Evolutionary conservation across 116 monocot genomes (phyloP).

Genomic region (Papilionanthe hybrid): DNA sequence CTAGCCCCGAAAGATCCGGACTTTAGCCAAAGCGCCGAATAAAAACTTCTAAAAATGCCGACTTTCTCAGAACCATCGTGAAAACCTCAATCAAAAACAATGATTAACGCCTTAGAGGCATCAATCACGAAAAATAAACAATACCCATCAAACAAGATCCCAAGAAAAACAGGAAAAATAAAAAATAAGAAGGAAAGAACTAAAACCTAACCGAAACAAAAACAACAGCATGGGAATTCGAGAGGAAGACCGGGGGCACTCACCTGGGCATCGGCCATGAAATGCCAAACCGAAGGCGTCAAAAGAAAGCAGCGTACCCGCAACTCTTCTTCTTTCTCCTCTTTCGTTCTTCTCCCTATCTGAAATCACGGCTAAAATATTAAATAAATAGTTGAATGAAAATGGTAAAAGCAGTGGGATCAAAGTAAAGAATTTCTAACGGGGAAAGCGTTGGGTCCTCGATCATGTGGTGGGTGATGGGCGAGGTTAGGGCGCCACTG

Average conservation of each 20-base stretch:
- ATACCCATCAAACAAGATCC: neutral
- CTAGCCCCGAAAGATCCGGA: constrained; percentile 8
- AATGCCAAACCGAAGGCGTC: constrained; percentile 5
- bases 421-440: neutral
- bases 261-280: constrained; percentile 22
- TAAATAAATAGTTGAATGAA: neutral
- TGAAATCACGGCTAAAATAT: neutral
- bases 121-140: constrained; percentile 15
- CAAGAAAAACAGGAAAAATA: neutral
- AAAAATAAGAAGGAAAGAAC: neutral
- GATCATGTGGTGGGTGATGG: neutral
- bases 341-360: neutral
- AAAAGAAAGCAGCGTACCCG: constrained; percentile 1
- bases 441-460: neutral
- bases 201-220: neutral
- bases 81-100: constrained; percentile 10
- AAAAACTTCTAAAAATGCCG: constrained; percentile 8
- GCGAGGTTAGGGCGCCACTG: neutral
- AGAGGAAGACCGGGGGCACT: constrained; percentile 7
- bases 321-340: neutral
- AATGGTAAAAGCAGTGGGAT: constrained; percentile 1
- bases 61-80: neutral
- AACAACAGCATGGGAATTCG: neutral
- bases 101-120: constrained; percentile 6
- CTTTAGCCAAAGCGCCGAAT: neutral